These are phyloP conservation scores for Aspergillus floridensis DNA, from an alignment of 2,329 filamentous ascomycete genomes.

Conservation along the genomic window DNA sequence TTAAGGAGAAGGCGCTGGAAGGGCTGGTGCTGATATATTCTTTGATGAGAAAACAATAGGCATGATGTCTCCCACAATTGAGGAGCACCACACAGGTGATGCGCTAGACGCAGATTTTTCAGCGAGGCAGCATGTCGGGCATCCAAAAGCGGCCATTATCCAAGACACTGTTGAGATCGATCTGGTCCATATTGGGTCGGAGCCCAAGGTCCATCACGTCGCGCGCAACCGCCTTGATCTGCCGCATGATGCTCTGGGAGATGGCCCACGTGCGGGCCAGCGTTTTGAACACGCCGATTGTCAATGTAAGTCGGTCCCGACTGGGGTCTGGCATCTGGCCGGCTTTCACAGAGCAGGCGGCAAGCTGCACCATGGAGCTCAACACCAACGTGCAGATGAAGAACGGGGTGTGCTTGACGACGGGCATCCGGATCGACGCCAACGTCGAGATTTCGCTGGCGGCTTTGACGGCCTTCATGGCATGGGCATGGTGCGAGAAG, in stretches of 20 bases:
- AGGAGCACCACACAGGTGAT: not conserved
- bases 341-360: conserved; percentile 67
- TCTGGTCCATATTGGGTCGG: conserved; percentile 34
- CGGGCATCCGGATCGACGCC: conserved; percentile 56
- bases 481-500: conserved; percentile 55
- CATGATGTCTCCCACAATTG: not conserved
- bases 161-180: conserved; percentile 35
- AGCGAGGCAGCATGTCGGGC: conserved; percentile 22
- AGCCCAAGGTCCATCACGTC: conserved; percentile 58
- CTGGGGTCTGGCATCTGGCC: conserved; percentile 56
- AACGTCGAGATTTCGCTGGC: conserved; percentile 77
- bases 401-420: conserved; percentile 76
- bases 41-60: not conserved
- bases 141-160: conserved; percentile 38
- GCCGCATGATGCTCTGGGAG: conserved; percentile 65
- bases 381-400: conserved; percentile 78
- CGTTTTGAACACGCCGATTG: conserved; percentile 70
- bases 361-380: conserved; percentile 76
- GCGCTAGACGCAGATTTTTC: not conserved
- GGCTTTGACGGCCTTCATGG: conserved; percentile 74
- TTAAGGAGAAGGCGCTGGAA: not conserved
- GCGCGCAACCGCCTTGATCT: conserved; percentile 76
- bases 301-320: conserved; percentile 71
- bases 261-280: conserved; percentile 71
- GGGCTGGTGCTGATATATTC: not conserved